Conservation (phyloP, 1,284 basidiomycete genomes). For the Puccinia horiana region DNA sequence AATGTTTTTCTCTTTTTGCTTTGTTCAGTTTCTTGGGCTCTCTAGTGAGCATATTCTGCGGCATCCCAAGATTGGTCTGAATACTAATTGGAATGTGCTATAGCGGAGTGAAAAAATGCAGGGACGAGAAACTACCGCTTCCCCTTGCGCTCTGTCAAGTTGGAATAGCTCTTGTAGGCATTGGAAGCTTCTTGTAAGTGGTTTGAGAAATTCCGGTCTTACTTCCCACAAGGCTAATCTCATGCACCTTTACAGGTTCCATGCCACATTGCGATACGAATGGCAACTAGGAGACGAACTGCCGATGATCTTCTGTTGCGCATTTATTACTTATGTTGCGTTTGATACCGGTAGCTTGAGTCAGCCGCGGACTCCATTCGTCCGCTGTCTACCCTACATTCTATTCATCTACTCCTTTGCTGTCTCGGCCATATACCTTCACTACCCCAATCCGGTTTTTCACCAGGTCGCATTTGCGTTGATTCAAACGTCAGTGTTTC, state of each 20-base stretch:
- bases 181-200: constrained; percentile 44
- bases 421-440: constrained; percentile 53
- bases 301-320: constrained; percentile 58
- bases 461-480: constrained; percentile 63
- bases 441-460: constrained; percentile 63
- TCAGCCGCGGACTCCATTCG: constrained; percentile 41
- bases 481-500: constrained; percentile 57
- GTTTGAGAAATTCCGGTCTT: no score
- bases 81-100: not conserved
- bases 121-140: constrained; percentile 31
- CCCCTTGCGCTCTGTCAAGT: constrained; percentile 34
- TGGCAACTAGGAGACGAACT: constrained; percentile 58
- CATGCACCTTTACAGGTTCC: constrained; percentile 54
- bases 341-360: constrained; percentile 53
- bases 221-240: no score
- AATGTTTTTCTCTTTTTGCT: not conserved
- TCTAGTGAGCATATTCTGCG: not conserved
- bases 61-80: not conserved
- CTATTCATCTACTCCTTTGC: constrained; percentile 50
- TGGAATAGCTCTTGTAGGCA: constrained; percentile 31
- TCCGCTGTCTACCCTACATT: constrained; percentile 50
- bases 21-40: not conserved
- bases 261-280: constrained; percentile 56
- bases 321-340: constrained; percentile 54
- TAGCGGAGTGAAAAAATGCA: constrained; percentile 36